Evolutionary conservation across 176 grass and related monocot species (phyloP).

Genomic region (Pharus latifolius): DNA sequence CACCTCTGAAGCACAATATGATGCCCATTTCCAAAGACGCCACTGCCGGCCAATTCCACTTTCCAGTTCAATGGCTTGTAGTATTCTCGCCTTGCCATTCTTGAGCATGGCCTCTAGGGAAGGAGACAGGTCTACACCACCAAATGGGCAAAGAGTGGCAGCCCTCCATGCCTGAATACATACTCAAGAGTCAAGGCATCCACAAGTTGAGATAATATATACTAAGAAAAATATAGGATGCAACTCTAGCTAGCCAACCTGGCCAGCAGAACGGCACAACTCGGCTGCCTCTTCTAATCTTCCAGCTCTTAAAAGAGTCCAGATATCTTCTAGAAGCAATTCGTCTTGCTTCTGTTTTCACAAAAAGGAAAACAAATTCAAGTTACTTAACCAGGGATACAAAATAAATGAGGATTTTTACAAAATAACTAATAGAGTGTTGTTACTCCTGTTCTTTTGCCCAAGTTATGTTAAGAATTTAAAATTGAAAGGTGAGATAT

Average conservation of each 20-base stretch:
- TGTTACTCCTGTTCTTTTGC: neutral
- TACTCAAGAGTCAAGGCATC: neutral
- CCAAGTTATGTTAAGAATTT: neutral
- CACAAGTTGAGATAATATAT: neutral
- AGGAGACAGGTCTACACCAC: constrained; percentile 78
- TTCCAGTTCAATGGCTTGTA: constrained; percentile 93
- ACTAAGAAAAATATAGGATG: neutral
- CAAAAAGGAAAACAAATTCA: neutral
- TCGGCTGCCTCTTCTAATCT: constrained; percentile 91
- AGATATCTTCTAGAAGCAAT: constrained; percentile 85
- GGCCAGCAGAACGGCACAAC: constrained; percentile 91
- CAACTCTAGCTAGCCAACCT: constrained; percentile 36
- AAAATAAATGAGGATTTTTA: neutral
- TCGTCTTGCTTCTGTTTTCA: constrained; percentile 89
- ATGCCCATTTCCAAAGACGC: constrained; percentile 99
- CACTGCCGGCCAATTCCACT: constrained; percentile 72
- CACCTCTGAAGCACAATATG: constrained; percentile 95
- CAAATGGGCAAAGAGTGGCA: constrained; percentile 82
- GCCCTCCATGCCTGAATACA: constrained; percentile 86
- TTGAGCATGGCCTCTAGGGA: constrained; percentile 67
- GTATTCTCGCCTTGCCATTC: constrained; percentile 69
- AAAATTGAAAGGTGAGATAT: neutral
- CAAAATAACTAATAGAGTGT: neutral
- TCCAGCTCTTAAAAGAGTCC: constrained; percentile 92
- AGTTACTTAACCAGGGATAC: neutral